Conservation (phyloP, 768 basidiomycete genomes). For the Hysterangium stoloniferum region DNA sequence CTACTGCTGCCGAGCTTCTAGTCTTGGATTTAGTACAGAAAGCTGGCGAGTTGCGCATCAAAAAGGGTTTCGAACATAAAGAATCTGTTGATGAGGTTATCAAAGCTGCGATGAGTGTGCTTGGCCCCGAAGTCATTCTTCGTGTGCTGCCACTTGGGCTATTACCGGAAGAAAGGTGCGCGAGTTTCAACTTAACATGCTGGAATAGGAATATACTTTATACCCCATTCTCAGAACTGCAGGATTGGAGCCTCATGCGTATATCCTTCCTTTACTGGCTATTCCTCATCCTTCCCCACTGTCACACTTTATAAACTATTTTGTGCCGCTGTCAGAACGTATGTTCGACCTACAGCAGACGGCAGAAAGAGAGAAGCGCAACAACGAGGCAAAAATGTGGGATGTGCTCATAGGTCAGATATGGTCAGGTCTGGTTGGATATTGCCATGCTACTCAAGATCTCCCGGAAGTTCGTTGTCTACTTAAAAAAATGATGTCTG, state of each 20-base stretch:
- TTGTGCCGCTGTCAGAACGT: conserved; percentile 88
- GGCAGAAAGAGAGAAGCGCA: conserved; percentile 63
- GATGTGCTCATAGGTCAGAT: conserved; percentile 88
- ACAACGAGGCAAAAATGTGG: conserved; percentile 92
- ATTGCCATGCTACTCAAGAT: conserved; percentile 78
- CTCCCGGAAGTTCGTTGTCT: conserved; percentile 49
- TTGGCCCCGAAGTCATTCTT: conserved; percentile 80
- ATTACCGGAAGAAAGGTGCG: conserved; percentile 71
- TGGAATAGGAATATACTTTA: conserved; percentile 3
- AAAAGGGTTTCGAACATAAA: conserved; percentile 85
- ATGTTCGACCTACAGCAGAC: conserved; percentile 85
- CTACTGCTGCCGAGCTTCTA: conserved; percentile 60
- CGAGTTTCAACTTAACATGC: conserved; percentile 9
- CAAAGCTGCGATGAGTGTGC: conserved; percentile 70
- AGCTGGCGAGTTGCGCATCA: conserved; percentile 64
- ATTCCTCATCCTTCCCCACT: conserved; percentile 77
- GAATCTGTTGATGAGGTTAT: conserved; percentile 78
- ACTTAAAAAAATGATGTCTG: not conserved
- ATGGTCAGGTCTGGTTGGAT: conserved; percentile 87
- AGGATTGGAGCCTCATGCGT: conserved; percentile 82
- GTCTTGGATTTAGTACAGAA: conserved; percentile 61
- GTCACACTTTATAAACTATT: conserved; percentile 79
- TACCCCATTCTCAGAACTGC: conserved; percentile 40
- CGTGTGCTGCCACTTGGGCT: conserved; percentile 76
- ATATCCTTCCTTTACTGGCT: conserved; percentile 79